These are phyloP conservation scores for Phaffia rhodozyma DNA, from an alignment of 1,284 basidiomycete species.

Conservation along the genomic window DNA sequence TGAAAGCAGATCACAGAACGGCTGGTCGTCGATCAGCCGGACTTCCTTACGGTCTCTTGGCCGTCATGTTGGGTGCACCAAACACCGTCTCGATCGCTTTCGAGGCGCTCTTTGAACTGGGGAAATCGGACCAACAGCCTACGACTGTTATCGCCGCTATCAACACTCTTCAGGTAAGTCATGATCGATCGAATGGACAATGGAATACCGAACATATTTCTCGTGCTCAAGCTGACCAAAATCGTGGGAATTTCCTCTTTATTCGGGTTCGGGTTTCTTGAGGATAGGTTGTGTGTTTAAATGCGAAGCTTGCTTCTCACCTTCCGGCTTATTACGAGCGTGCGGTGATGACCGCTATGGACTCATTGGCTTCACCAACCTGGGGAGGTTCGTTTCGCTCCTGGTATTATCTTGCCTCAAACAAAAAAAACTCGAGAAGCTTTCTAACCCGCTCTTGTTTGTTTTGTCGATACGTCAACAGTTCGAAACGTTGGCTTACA, in stretches of 20 bases:
- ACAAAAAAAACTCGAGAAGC: background rate
- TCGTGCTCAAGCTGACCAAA: background rate
- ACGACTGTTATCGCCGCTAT: constrained; percentile 6
- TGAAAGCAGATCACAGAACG: constrained; percentile 10
- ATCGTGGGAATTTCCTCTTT: background rate
- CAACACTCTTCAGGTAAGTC: constrained; percentile 13
- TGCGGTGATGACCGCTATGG: constrained; percentile 7
- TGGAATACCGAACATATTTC: too few species aligned
- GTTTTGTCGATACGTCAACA: background rate
- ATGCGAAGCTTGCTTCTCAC: too few species aligned
- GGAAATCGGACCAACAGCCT: background rate
- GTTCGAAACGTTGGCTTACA: constrained; percentile 14
- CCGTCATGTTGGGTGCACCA: constrained; percentile 5
- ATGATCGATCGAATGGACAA: background rate
- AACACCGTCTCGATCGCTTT: background rate
- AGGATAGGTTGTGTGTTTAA: too few species aligned
- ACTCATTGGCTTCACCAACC: constrained; percentile 3
- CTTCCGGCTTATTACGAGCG: background rate
- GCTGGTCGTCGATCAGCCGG: constrained; percentile 15
- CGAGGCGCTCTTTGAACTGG: constrained; percentile 5
- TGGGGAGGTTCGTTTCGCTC: background rate
- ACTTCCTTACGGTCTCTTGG: constrained; percentile 10
- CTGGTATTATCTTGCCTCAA: background rate
- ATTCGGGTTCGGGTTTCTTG: too few species aligned
- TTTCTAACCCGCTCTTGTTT: background rate